Conservation (phyloP, 2,329 filamentous ascomycete species). For the Alternaria longipes region DNA sequence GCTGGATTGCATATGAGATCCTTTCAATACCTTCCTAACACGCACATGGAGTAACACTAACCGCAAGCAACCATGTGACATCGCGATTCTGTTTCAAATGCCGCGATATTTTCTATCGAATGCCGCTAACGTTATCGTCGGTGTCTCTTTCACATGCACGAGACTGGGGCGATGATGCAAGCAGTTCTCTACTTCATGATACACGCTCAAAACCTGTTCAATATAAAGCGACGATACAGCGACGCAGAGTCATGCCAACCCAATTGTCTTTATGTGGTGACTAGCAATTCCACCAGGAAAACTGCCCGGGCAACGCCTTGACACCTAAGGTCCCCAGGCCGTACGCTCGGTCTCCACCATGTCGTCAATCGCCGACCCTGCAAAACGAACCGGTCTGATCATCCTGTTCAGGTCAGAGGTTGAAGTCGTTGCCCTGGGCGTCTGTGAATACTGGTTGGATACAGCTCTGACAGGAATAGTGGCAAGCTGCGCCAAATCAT, state of each 20-base stretch:
- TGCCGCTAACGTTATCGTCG: neutral
- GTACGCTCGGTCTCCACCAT: slow-evolving; percentile 8
- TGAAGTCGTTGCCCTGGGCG: neutral
- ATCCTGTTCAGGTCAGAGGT: slow-evolving; percentile 1
- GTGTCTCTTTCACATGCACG: neutral
- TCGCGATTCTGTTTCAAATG: neutral
- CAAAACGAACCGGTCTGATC: slow-evolving; percentile 13
- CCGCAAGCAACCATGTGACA: neutral
- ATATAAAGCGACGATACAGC: neutral
- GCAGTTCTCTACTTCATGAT: neutral
- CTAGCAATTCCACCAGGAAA: neutral
- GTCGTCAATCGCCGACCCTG: slow-evolving; percentile 7
- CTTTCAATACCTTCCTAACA: neutral
- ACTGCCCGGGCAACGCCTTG: neutral
- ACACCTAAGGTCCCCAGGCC: neutral
- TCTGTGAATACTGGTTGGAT: neutral
- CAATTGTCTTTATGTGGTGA: neutral
- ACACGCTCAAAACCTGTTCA: neutral
- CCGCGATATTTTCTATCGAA: neutral
- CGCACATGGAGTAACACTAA: slow-evolving; percentile 1
- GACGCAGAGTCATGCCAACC: neutral
- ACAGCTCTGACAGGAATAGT: neutral
- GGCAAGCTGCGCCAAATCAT: too few species aligned
- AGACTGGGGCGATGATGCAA: neutral
- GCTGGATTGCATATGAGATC: neutral